These are phyloP conservation scores for Amaranthus palmeri DNA, from an alignment of 148 eudicot genomes.

Conservation along the genomic window DNA sequence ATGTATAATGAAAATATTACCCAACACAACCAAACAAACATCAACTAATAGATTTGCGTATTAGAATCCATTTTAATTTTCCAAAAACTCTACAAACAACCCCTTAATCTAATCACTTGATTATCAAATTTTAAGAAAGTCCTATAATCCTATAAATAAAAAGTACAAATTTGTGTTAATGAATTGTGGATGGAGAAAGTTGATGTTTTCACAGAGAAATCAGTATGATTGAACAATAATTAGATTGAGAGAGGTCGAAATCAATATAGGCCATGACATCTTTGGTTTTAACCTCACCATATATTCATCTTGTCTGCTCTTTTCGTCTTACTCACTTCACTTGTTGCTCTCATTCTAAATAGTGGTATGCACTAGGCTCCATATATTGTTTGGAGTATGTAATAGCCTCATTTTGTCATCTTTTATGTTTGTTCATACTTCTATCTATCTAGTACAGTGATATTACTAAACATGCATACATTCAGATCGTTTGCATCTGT, in stretches of 20 bases:
- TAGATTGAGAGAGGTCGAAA: background rate
- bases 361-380: background rate
- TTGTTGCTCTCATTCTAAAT: background rate
- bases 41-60: no score
- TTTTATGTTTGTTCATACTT: no score
- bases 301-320: conserved; percentile 15
- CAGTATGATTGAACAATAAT: background rate
- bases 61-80: no score
- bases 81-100: no score
- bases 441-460: no score
- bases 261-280: conserved; percentile 3
- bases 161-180: no score
- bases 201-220: background rate
- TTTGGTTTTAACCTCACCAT: background rate
- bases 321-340: conserved; percentile 6
- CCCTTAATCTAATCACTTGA: no score
- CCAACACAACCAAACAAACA: no score
- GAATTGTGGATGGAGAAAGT: background rate
- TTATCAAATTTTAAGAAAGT: background rate
- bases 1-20: no score
- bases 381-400: background rate
- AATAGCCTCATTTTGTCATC: background rate
- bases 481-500: no score
- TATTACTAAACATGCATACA: no score
- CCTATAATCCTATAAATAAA: background rate